Conservation (phyloP, 192 early-diverging fungal genomes). For the Thamnidium elegans region DNA sequence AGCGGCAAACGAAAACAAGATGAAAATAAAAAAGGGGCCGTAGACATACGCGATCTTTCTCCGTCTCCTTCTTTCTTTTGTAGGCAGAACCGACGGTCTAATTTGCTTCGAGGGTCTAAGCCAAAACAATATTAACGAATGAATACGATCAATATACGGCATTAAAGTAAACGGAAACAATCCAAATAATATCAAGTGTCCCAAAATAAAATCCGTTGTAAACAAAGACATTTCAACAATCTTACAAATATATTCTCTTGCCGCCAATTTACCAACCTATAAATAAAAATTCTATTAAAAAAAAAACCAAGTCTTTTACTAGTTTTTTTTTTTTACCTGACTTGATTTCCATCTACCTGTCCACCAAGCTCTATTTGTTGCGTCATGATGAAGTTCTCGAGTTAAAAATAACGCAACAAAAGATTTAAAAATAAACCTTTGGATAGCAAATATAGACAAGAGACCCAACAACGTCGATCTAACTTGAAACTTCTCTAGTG, state of each 20-base stretch:
- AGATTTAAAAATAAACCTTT: slow-evolving; percentile 58
- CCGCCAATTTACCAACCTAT: slow-evolving; percentile 6
- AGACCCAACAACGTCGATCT: slow-evolving; percentile 53
- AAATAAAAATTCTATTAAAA: background rate
- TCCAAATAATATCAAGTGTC: slow-evolving; percentile 70
- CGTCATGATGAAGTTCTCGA: slow-evolving; percentile 65
- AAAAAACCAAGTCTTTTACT: slow-evolving; percentile 56
- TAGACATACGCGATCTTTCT: slow-evolving; percentile 50
- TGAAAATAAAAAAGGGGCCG: slow-evolving; percentile 52
- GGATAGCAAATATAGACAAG: slow-evolving; percentile 52
- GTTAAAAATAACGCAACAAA: slow-evolving; percentile 59
- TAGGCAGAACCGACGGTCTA: slow-evolving; percentile 61
- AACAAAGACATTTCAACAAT: slow-evolving; percentile 75
- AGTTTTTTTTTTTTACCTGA: slow-evolving; percentile 55
- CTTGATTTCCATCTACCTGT: slow-evolving; percentile 63
- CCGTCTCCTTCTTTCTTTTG: slow-evolving; percentile 61
- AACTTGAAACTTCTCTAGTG: slow-evolving; percentile 51
- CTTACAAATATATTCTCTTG: slow-evolving; percentile 69
- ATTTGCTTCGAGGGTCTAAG: slow-evolving; percentile 63
- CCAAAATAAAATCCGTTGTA: slow-evolving; percentile 62
- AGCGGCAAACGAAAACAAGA: slow-evolving; percentile 50
- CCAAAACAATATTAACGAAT: slow-evolving; percentile 69
- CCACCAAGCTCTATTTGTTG: slow-evolving; percentile 72
- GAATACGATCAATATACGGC: slow-evolving; percentile 59
- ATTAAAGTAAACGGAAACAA: slow-evolving; percentile 64